Conservation (phyloP, 805 yeast species). For the Candida argentea region DNA sequence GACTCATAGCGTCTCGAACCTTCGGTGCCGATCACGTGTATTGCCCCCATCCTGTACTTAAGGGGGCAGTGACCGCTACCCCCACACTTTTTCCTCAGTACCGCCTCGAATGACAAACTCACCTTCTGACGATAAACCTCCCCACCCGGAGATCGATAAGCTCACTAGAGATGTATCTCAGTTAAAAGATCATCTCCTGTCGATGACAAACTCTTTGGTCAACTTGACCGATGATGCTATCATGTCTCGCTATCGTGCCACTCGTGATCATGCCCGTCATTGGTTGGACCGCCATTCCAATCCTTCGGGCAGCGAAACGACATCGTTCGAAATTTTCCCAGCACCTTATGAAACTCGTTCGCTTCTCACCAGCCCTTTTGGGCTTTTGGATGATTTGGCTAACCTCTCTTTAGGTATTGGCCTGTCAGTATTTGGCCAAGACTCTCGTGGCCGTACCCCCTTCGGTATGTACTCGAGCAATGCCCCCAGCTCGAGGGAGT, state of each 20-base stretch:
- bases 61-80: background rate
- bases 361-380: too few species aligned
- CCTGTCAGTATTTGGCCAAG: too few species aligned
- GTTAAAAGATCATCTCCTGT: constrained; percentile 14
- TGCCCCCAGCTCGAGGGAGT: constrained; percentile 49
- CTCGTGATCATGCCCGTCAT: too few species aligned
- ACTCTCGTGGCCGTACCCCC: constrained; percentile 25
- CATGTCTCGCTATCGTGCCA: too few species aligned
- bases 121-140: constrained; percentile 1
- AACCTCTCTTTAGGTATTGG: too few species aligned
- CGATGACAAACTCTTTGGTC: constrained; percentile 16
- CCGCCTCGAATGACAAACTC: constrained; percentile 1
- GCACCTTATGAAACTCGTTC: too few species aligned
- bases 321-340: too few species aligned
- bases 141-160: constrained; percentile 14
- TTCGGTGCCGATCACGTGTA: too few species aligned
- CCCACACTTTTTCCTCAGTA: too few species aligned
- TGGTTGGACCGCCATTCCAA: too few species aligned
- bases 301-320: too few species aligned
- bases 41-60: background rate
- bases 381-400: constrained; percentile 7
- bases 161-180: constrained; percentile 16
- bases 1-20: too few species aligned
- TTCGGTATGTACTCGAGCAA: constrained; percentile 44
- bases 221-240: constrained; percentile 14